phyloP scores from a whole-genome alignment of 257 asterid species.

The Scutellaria minor region DNA sequence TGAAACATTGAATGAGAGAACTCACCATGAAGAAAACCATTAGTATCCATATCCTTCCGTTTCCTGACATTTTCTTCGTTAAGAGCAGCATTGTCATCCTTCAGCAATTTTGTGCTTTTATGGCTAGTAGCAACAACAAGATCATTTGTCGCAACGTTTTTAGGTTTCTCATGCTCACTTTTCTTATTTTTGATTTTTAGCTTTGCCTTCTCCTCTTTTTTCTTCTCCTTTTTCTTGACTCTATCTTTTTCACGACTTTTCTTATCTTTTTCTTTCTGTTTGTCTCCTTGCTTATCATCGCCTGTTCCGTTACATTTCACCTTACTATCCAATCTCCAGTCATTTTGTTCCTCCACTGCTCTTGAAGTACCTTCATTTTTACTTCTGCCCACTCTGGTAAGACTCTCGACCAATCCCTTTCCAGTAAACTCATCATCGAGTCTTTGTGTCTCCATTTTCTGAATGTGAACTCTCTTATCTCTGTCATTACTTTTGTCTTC shows the following conservation, averaged over 20 bases:
- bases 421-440: constrained; percentile 41
- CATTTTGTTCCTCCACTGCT: constrained; percentile 46
- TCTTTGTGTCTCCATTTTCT: constrained; percentile 45
- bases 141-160: constrained; percentile 35
- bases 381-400: constrained; percentile 32
- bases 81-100: constrained; percentile 43
- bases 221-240: constrained; percentile 42
- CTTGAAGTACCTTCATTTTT: constrained; percentile 47
- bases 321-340: constrained; percentile 46
- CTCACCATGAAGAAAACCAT: constrained; percentile 86
- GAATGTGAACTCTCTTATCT: constrained; percentile 46
- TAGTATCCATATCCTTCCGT: constrained; percentile 52
- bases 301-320: constrained; percentile 52
- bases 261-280: constrained; percentile 52
- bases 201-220: constrained; percentile 39
- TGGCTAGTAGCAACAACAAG: constrained; percentile 39
- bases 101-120: constrained; percentile 32
- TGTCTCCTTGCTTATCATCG: constrained; percentile 44
- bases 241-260: constrained; percentile 52
- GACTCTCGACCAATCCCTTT: constrained; percentile 41
- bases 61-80: constrained; percentile 58
- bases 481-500: constrained; percentile 48
- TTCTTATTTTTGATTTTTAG: constrained; percentile 46
- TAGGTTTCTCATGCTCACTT: constrained; percentile 43
- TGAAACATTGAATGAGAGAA: constrained; percentile 27